Conservation (phyloP, 768 basidiomycete species). For the Candolleomyces eurysporus region DNA sequence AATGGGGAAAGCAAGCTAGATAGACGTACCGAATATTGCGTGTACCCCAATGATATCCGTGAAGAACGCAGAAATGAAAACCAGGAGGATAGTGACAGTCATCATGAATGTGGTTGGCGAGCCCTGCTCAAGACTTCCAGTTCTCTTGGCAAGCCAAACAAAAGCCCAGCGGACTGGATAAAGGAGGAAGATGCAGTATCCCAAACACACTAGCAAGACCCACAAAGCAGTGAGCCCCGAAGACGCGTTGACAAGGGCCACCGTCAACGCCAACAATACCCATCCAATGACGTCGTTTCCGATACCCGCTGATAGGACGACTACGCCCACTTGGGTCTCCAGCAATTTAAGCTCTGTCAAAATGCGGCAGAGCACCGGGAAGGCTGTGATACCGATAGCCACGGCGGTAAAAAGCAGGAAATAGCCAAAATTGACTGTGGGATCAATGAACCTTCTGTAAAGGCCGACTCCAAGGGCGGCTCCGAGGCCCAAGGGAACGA, state of each 20-base stretch:
- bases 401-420: slow-evolving; percentile 87
- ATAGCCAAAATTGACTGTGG: slow-evolving; percentile 65
- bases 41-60: slow-evolving; percentile 85
- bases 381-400: slow-evolving; percentile 78
- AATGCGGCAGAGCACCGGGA: slow-evolving; percentile 83
- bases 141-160: slow-evolving; percentile 61
- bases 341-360: slow-evolving; percentile 80
- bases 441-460: slow-evolving; percentile 65
- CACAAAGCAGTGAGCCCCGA: slow-evolving; percentile 75
- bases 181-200: slow-evolving; percentile 64
- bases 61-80: slow-evolving; percentile 76
- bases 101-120: slow-evolving; percentile 75
- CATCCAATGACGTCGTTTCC: slow-evolving; percentile 76
- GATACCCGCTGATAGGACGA: slow-evolving; percentile 80
- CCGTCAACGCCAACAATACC: slow-evolving; percentile 79
- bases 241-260: slow-evolving; percentile 80
- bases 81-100: slow-evolving; percentile 70
- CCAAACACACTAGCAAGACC: slow-evolving; percentile 68
- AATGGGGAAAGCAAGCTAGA: not conserved
- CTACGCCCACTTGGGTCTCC: slow-evolving; percentile 78
- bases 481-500: slow-evolving; percentile 80
- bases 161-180: slow-evolving; percentile 65
- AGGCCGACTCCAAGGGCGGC: slow-evolving; percentile 72
- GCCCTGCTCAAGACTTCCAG: slow-evolving; percentile 72
- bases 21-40: slow-evolving; percentile 55